Conservation (phyloP, 352 stramenopile species). For the Phytophthora multivora region DNA sequence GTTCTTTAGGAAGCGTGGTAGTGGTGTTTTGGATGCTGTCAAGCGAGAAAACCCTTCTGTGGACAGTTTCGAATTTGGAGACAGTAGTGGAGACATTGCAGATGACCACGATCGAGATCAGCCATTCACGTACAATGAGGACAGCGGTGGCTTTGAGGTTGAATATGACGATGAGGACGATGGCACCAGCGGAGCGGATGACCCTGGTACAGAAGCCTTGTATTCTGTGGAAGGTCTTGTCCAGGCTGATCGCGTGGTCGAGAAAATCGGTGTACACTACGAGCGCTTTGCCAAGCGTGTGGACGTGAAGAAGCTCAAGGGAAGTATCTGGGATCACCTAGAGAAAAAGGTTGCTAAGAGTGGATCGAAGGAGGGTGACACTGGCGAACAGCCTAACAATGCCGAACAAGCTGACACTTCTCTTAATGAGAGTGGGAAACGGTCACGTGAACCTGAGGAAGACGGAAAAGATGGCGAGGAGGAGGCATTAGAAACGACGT, state of each 20-base stretch:
- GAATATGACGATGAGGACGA: slow-evolving; percentile 55
- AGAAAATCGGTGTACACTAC: slow-evolving; percentile 95
- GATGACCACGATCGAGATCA: slow-evolving; percentile 25
- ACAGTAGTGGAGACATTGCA: slow-evolving; percentile 14
- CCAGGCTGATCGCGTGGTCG: slow-evolving; percentile 90
- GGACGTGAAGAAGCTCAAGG: slow-evolving; percentile 97
- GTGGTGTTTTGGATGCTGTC: slow-evolving; percentile 9
- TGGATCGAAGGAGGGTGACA: slow-evolving; percentile 27
- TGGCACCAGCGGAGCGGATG: slow-evolving; percentile 29
- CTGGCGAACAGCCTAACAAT: slow-evolving; percentile 1
- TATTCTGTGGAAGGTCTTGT: slow-evolving; percentile 74
- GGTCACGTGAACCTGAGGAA: slow-evolving; percentile 20
- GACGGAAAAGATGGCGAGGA: slow-evolving; percentile 26
- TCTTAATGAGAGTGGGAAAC: slow-evolving; percentile 44
- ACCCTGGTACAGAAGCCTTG: slow-evolving; percentile 28
- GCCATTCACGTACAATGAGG: slow-evolving; percentile 47
- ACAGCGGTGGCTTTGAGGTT: slow-evolving; percentile 43
- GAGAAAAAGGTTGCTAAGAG: slow-evolving; percentile 43
- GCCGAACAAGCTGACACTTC: slow-evolving; percentile 1
- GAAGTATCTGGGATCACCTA: slow-evolving; percentile 92
- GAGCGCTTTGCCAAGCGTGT: slow-evolving; percentile 96
- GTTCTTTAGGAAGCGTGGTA: slow-evolving; percentile 54
- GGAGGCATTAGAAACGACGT: slow-evolving; percentile 62
- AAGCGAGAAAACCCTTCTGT: slow-evolving; percentile 14
- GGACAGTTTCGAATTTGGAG: slow-evolving; percentile 25